Evolutionary conservation across 306 rosid species (phyloP).

Genomic region (Acmispon strigosus): DNA sequence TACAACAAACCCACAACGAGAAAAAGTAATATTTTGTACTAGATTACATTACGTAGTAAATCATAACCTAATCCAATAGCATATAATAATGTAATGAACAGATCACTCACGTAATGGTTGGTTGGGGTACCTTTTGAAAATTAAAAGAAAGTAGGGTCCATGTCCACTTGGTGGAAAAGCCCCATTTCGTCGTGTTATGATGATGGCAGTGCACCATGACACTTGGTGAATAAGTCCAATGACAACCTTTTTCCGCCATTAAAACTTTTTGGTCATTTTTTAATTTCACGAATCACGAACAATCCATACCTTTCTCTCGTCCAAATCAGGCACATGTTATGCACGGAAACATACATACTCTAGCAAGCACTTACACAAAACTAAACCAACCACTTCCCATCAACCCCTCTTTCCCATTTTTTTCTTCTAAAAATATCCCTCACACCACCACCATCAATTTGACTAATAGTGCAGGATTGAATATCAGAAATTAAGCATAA

Average conservation of each 20-base stretch:
- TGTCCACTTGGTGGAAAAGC: conserved; percentile 30
- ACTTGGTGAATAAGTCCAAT: conserved; percentile 32
- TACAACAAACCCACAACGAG: not conserved
- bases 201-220: conserved; percentile 23
- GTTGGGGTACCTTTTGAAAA: not conserved
- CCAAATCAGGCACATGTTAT: not conserved
- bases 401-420: too few species aligned
- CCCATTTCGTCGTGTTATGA: conserved; percentile 41
- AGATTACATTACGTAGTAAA: not conserved
- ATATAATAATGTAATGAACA: too few species aligned
- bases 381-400: too few species aligned
- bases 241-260: conserved; percentile 47
- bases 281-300: not conserved
- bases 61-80: not conserved
- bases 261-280: not conserved
- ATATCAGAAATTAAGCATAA: too few species aligned
- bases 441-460: too few species aligned
- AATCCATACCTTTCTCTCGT: not conserved
- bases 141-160: not conserved
- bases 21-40: not conserved
- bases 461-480: too few species aligned
- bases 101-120: not conserved
- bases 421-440: too few species aligned
- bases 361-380: too few species aligned
- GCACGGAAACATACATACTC: not conserved